Evolutionary conservation across 2,329 filamentous ascomycete species (phyloP), one percentile per base, ranked within the genome.

Genomic region (Fusarium mangiferae): DNA sequence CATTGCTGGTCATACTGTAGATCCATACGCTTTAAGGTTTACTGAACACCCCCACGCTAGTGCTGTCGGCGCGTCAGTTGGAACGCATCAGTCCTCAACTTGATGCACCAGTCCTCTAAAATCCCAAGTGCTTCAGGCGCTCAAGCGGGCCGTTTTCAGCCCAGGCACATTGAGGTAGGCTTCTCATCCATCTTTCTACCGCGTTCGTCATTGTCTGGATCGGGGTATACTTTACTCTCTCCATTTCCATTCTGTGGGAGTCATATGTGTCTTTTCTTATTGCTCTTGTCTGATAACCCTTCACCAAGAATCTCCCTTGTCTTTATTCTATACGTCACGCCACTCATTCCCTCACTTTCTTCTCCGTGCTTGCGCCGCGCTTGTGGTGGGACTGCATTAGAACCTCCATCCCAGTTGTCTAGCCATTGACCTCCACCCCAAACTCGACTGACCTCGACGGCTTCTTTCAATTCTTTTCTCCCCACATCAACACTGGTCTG

Each of bases 321-420:
- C 18, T 33, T 22, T 54, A 38, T 52, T 61, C 39, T 57, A 14
- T 49, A 68, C 56, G 68, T 75, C 72, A 73, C 72, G 72, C 72
- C 72, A 74, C 72, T 62, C 56, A 46, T 66, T 28, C 58, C 65
- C 67, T 60, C 67, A 54, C 54, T 56, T 67, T 41, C 41, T 55
- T 62, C 66, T 67, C 49, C 62, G 68, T 60, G 59, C 71, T 68
- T 60, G 65, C 59, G 45, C 70, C 55, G 46, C 60, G 52, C 58
- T 61, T 61, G 58, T 65, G 57, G 72, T 74, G 72, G 72, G 68
- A 75, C 72, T 60, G 46, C 59, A 74, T 74, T 68, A 60, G 56
- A 72, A 70, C 68, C 52, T 46, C 38, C 44, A 75, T 75, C 72
- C 68, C 36, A 54, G 72, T 65, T 68, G 68, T 65, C 59, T 51